Evolutionary conservation across 1,284 basidiomycete species (phyloP).

Genomic region (Irpex sp.): DNA sequence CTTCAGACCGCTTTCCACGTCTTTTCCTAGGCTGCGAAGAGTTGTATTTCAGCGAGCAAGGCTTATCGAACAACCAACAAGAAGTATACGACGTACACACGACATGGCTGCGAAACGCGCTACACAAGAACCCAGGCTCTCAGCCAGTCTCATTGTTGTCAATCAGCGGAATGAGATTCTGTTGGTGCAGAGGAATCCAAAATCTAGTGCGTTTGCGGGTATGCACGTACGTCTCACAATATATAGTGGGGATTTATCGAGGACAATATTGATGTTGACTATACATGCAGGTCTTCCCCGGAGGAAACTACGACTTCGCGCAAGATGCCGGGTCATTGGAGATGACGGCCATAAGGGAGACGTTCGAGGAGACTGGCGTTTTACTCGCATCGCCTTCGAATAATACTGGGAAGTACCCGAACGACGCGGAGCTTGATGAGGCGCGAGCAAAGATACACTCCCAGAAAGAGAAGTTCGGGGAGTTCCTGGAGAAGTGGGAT

Average conservation of each 20-base stretch:
- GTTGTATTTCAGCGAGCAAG: too few species aligned
- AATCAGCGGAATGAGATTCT: conserved; percentile 64
- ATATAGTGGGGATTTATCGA: too few species aligned
- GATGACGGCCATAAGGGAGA: conserved; percentile 67
- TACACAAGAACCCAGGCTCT: too few species aligned
- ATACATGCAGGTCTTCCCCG: conserved; percentile 64
- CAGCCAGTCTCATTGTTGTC: conserved; percentile 47
- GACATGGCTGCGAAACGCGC: too few species aligned
- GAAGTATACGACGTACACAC: too few species aligned
- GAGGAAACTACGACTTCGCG: conserved; percentile 58
- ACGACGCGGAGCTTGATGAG: conserved; percentile 41
- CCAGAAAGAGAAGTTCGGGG: conserved; percentile 43
- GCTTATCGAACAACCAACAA: too few species aligned
- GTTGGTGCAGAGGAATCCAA: conserved; percentile 23
- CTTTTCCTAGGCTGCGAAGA: too few species aligned
- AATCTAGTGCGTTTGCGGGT: conserved; percentile 38
- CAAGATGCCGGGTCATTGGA: conserved; percentile 51
- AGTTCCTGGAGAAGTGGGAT: conserved; percentile 46
- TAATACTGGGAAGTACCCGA: conserved; percentile 18
- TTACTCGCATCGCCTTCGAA: conserved; percentile 46
- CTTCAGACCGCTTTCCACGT: too few species aligned
- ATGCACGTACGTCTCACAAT: conserved; percentile 47
- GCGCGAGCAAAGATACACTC: conserved; percentile 56
- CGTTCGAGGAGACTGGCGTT: conserved; percentile 71
- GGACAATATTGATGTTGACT: neutral